A percentile compares a stretch with the other conserved stretches of the same genome.
phyloP scores from a whole-genome alignment of 768 basidiomycete genomes.

The Collybia sordida region DNA sequence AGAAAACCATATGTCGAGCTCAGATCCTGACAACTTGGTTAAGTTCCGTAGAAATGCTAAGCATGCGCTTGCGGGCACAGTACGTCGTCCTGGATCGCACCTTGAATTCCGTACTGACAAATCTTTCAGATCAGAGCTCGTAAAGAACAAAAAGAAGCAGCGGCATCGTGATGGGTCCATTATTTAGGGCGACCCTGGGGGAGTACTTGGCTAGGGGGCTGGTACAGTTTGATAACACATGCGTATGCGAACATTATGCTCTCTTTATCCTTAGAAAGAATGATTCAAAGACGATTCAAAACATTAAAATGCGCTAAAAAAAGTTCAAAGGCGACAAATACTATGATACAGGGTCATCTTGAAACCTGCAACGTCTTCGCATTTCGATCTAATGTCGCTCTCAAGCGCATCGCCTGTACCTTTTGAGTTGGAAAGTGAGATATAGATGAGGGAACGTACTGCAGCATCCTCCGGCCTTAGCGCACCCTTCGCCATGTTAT shows the following conservation, averaged over 20 bases:
- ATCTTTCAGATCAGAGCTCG: constrained; percentile 62
- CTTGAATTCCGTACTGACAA: constrained; percentile 7
- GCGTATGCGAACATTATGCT: constrained; percentile 14
- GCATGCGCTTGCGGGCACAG: constrained; percentile 72
- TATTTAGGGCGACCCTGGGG: constrained; percentile 9
- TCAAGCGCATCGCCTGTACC: constrained; percentile 63
- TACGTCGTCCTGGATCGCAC: constrained; percentile 33
- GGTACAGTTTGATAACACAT: constrained; percentile 13
- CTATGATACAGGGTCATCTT: constrained; percentile 13
- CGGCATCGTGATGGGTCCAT: constrained; percentile 31
- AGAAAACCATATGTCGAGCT: not conserved
- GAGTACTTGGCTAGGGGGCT: constrained; percentile 6
- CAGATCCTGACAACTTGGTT: not conserved
- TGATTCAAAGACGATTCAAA: constrained; percentile 13
- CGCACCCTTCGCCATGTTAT: constrained; percentile 89
- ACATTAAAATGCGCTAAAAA: constrained; percentile 2
- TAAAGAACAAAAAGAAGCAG: constrained; percentile 52
- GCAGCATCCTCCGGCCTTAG: constrained; percentile 81
- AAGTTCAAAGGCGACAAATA: not conserved
- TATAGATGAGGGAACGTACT: constrained; percentile 38
- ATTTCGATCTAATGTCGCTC: constrained; percentile 62
- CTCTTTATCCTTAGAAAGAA: constrained; percentile 14
- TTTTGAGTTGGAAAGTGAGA: not conserved
- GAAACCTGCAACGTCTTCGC: constrained; percentile 36
- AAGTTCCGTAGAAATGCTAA: constrained; percentile 87